Base-by-base conservation (phyloP, 148 eudicot species). In the Polygonum aviculare region DNA sequence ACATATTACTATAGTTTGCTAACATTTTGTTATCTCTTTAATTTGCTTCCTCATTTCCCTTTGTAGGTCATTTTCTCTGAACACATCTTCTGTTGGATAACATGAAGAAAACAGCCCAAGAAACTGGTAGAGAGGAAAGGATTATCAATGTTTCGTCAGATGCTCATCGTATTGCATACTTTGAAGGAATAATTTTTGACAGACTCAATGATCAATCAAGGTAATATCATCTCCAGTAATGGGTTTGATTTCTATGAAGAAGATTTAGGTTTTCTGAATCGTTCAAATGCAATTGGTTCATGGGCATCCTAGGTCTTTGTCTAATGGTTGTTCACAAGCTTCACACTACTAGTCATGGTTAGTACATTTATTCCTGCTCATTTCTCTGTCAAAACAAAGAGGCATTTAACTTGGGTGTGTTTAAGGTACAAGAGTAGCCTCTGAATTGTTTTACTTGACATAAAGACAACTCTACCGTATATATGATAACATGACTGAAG, bases 31-130 rank as follows among this genome's bases (percentile, higher is more conserved):
- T 16, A 33, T 26, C 18, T 36, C 9, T 26, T 26, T 0, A 26
- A 26, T 26, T 26, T 26, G 31, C 31, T 26, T 26, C 31, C 72
- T 38, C 72, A 5, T 67, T 67, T 67, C 69, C 16, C 3, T 65
- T 35, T 84, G 81, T 82, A 90, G 98, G 98, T 74, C 98, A 94
- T 85, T 94, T 94, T 87, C 93, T 94, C 38, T 77, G 91, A 77
- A 86, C 97, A 47, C 75, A 86, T 79, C 83, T 94, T 78, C 82
- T 91, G 74, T 76, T 91, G 79, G 91, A 90, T 69, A 87, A 78
- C 74, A 94, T 91, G 95, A 91, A 90, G 79, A 88, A 81, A 65
- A 87, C 90, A 51, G 86, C 91, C 2, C 70, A 63, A 67, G 80
- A 80, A 77, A 88, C 84, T 39, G 81, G 86, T 69, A 83, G 75